Percentiles rank a stretch among this genome's conserved stretches.
These are phyloP conservation scores for Pseudopithomyces chartarum DNA, from an alignment of 2,329 filamentous ascomycete genomes.

Conservation along the genomic window DNA sequence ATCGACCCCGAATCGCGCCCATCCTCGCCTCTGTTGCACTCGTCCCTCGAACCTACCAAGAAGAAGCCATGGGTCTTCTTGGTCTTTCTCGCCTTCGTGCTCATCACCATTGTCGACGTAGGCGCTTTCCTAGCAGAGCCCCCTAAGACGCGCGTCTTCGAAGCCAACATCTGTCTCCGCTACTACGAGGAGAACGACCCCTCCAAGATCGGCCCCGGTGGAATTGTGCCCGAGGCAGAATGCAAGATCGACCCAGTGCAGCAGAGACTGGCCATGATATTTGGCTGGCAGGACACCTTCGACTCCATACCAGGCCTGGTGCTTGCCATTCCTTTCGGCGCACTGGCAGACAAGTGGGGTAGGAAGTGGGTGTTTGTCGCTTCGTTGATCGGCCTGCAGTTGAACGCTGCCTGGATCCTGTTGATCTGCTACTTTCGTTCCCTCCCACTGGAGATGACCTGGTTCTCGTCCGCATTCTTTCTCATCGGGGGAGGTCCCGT, in stretches of 20 bases:
- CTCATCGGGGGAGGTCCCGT: conserved; percentile 55
- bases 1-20: background rate
- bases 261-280: conserved; percentile 55
- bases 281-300: conserved; percentile 57
- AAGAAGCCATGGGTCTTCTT: conserved; percentile 41
- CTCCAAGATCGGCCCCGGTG: conserved; percentile 48
- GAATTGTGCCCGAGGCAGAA: conserved; percentile 52
- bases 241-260: conserved; percentile 58
- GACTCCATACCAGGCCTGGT: conserved; percentile 51
- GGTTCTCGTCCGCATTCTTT: conserved; percentile 53
- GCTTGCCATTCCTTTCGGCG: conserved; percentile 55
- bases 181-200: conserved; percentile 51
- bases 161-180: conserved; percentile 54
- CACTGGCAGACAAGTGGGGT: conserved; percentile 54
- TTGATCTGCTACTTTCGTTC: conserved; percentile 41
- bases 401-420: conserved; percentile 37
- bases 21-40: conserved; percentile 18
- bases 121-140: conserved; percentile 52
- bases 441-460: conserved; percentile 54
- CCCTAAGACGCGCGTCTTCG: conserved; percentile 55
- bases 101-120: conserved; percentile 53
- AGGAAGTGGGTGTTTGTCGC: conserved; percentile 53
- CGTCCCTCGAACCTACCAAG: conserved; percentile 5
- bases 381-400: conserved; percentile 49
- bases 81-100: conserved; percentile 42